A percentile compares a stretch with the other conserved stretches of the same genome.
phyloP scores from a whole-genome alignment of 2,329 filamentous ascomycete species.

The Hirsutella minnesotensis region DNA sequence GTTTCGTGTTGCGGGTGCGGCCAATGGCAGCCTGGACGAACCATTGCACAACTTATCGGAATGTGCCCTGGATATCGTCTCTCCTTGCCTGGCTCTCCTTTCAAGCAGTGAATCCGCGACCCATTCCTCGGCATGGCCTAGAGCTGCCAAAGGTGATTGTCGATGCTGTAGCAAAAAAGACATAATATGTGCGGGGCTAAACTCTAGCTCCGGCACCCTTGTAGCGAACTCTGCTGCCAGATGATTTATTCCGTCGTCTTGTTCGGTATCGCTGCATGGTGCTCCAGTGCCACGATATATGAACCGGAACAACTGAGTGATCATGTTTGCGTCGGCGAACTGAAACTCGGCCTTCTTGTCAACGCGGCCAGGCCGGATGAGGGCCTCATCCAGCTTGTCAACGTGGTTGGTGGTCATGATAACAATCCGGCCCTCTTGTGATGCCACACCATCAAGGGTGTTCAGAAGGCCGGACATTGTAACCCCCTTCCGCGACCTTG shows the following conservation, averaged over 20 bases:
- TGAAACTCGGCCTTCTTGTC: slow-evolving; percentile 39
- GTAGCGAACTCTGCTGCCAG: slow-evolving; percentile 22
- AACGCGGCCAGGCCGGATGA: slow-evolving; percentile 30
- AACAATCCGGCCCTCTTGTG: slow-evolving; percentile 10
- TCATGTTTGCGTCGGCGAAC: neutral
- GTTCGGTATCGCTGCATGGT: neutral
- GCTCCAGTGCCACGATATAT: neutral
- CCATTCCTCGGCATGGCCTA: too few relatives aligned
- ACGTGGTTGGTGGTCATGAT: slow-evolving; percentile 15
- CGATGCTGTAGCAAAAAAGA: too few relatives aligned
- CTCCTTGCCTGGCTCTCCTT: too few relatives aligned
- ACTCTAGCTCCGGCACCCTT: slow-evolving; percentile 23
- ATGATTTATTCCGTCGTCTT: neutral
- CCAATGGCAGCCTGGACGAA: too few relatives aligned
- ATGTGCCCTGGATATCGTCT: too few relatives aligned
- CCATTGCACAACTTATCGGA: too few relatives aligned
- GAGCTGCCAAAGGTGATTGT: too few relatives aligned
- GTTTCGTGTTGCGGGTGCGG: too few relatives aligned
- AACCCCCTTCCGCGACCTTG: slow-evolving; percentile 1
- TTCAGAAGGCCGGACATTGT: slow-evolving; percentile 12
- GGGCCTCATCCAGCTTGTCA: slow-evolving; percentile 11
- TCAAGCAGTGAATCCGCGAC: too few relatives aligned
- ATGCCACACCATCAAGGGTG: slow-evolving; percentile 10
- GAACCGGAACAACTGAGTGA: neutral
- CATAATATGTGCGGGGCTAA: too few relatives aligned